A percentile compares a stretch with the other conserved stretches of the same genome.
Conservation (phyloP, 2,329 filamentous ascomycete species). For the Arthrocladium fulminans region DNA sequence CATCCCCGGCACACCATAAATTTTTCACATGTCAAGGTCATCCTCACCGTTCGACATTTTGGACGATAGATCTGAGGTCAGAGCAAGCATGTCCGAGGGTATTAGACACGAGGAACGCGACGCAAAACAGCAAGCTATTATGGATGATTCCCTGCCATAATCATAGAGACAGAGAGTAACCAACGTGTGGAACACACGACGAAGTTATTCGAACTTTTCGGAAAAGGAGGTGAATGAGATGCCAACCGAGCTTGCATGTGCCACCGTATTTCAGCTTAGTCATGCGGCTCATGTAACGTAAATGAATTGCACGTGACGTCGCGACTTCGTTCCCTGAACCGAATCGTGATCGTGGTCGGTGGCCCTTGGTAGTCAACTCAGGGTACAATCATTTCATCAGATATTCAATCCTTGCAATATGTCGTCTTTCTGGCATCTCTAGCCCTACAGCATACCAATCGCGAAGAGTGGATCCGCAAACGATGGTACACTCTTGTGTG, state of each 20-base stretch:
- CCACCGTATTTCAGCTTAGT: too few species aligned
- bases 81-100: too few species aligned
- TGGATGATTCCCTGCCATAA: background rate
- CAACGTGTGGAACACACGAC: background rate
- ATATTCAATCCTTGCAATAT: too few species aligned
- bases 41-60: constrained; percentile 3
- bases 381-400: background rate
- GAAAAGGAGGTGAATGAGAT: constrained; percentile 1
- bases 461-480: background rate
- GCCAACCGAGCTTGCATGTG: too few species aligned
- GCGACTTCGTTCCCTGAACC: too few species aligned
- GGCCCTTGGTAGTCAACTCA: background rate
- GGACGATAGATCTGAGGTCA: too few species aligned
- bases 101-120: background rate
- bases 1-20: background rate
- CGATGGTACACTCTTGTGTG: background rate
- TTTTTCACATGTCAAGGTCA: background rate
- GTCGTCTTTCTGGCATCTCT: background rate
- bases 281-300: too few species aligned
- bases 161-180: too few species aligned
- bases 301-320: too few species aligned
- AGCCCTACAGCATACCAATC: background rate
- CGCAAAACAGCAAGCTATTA: background rate
- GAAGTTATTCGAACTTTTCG: background rate
- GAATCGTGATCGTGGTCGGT: background rate